Conservation (phyloP, 371 early-diverging fungal species). For the Mucor mucedo region DNA sequence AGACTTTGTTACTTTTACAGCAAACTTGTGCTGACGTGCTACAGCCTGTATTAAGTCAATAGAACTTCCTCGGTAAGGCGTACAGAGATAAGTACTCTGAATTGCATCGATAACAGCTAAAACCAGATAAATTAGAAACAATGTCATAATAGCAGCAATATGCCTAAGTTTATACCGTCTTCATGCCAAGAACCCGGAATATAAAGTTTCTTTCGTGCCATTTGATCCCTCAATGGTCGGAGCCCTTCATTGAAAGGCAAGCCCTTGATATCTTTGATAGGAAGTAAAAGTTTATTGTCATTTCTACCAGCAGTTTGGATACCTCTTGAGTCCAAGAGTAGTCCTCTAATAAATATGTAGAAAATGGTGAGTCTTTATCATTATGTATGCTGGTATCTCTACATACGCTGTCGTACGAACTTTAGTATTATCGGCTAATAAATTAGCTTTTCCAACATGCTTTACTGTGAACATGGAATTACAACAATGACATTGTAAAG, state of each 20-base stretch:
- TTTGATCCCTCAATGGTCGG: not conserved
- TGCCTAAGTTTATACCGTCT: no score
- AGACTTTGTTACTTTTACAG: conserved; percentile 9
- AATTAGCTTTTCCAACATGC: conserved; percentile 18
- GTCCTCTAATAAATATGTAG: not conserved
- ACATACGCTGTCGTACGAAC: not conserved
- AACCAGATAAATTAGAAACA: no score
- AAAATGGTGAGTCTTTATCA: no score
- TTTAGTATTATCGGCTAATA: not conserved
- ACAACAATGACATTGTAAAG: conserved; percentile 16
- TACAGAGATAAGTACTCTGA: conserved; percentile 20
- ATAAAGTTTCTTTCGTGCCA: not conserved
- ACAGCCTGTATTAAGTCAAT: conserved; percentile 22
- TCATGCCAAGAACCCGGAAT: not conserved
- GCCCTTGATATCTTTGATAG: not conserved
- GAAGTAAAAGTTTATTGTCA: not conserved
- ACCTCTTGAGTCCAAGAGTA: not conserved
- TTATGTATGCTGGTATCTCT: no score
- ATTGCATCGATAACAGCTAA: conserved; percentile 7
- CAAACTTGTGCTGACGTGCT: conserved; percentile 23
- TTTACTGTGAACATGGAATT: conserved; percentile 8
- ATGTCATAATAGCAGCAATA: no score
- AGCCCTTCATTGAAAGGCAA: not conserved
- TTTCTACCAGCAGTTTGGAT: not conserved
- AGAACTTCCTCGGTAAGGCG: conserved; percentile 14